Percentiles rank a stretch among this genome's conserved stretches.
These are phyloP conservation scores for Arachis monticola DNA, from an alignment of 331 rosid species.

Conservation along the genomic window DNA sequence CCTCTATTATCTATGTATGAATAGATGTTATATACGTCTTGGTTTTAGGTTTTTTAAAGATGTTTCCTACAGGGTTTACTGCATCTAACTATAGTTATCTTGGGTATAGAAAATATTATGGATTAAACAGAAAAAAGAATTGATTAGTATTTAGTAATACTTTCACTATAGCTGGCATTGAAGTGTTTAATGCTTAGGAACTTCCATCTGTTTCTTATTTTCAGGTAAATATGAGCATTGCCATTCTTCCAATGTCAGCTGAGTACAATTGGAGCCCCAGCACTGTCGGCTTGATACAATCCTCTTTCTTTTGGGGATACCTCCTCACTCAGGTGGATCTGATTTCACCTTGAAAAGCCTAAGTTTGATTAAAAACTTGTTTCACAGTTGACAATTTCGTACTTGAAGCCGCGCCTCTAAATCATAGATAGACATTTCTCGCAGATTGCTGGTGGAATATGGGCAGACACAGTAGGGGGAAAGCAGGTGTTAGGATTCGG, in stretches of 20 bases:
- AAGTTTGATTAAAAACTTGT: not conserved
- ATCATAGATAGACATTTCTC: slow-evolving; percentile 39
- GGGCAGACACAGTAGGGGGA: slow-evolving; percentile 98
- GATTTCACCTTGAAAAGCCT: slow-evolving; percentile 15
- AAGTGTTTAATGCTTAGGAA: slow-evolving; percentile 18
- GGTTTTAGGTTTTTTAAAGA: not conserved
- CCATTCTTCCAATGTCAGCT: slow-evolving; percentile 99
- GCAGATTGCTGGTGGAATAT: slow-evolving; percentile 99
- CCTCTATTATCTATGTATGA: not conserved
- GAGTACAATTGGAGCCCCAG: slow-evolving; percentile 87
- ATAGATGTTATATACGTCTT: not conserved
- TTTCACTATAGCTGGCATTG: not conserved
- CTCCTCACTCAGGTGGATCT: slow-evolving; percentile 87
- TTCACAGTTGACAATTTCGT: slow-evolving; percentile 6
- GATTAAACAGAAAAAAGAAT: not conserved
- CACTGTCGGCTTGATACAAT: slow-evolving; percentile 93
- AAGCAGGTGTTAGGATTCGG: slow-evolving; percentile 90
- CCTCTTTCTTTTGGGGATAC: slow-evolving; percentile 99
- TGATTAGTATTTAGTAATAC: not conserved
- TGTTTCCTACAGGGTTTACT: slow-evolving; percentile 6
- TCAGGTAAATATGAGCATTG: slow-evolving; percentile 99
- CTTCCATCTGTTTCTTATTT: slow-evolving; percentile 30
- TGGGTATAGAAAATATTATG: not conserved
- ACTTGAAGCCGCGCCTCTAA: slow-evolving; percentile 38
- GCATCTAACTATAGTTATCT: slow-evolving; percentile 10